Evolutionary conservation across 805 yeast species (phyloP).

Genomic region (Ogataea saltuana): DNA sequence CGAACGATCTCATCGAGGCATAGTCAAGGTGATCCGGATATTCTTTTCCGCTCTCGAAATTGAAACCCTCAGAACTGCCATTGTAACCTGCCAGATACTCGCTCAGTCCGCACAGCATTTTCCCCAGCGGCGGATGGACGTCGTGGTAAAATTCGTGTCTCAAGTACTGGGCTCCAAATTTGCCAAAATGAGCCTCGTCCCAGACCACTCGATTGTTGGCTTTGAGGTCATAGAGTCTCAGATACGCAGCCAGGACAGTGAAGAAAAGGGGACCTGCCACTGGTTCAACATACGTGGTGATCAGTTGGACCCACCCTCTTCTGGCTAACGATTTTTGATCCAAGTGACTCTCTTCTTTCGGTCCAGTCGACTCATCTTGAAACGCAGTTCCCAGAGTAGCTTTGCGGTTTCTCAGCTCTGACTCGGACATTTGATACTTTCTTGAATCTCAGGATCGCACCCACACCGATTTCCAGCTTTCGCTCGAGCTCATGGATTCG

Average conservation of each 20-base stretch:
- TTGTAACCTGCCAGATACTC: constrained; percentile 86
- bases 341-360: too few species aligned
- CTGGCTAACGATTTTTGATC: too few species aligned
- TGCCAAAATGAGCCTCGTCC: constrained; percentile 95
- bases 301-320: too few species aligned
- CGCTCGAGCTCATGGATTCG: too few species aligned
- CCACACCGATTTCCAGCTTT: too few species aligned
- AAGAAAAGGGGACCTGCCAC: constrained; percentile 44
- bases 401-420: constrained; percentile 5
- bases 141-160: constrained; percentile 90
- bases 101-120: constrained; percentile 84
- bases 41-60: constrained; percentile 63
- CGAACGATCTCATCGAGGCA: constrained; percentile 68
- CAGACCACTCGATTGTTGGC: constrained; percentile 65
- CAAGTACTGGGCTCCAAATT: constrained; percentile 89
- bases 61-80: constrained; percentile 55
- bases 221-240: constrained; percentile 62
- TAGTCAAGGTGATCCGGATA: constrained; percentile 66
- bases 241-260: constrained; percentile 48
- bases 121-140: constrained; percentile 97
- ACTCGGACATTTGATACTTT: constrained; percentile 8
- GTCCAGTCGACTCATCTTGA: too few species aligned
- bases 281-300: constrained; percentile 33
- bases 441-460: too few species aligned
- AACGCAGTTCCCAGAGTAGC: background rate